Conservation (phyloP, 2,329 filamentous ascomycete genomes). For the Ophiosphaerella korrae region DNA sequence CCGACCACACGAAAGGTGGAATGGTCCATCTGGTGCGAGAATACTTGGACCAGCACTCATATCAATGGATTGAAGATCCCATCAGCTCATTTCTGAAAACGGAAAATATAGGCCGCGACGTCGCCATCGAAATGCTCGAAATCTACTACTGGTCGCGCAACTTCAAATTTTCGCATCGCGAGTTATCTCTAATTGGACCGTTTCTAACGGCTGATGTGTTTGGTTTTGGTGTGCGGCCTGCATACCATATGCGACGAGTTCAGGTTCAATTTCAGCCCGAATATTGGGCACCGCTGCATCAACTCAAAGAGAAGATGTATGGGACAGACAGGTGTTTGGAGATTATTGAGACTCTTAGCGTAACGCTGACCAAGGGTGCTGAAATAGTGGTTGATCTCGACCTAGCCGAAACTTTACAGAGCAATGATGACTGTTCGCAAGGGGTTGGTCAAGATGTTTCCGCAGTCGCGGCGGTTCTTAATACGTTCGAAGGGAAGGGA, state of each 20-base stretch:
- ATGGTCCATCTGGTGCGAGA: conserved; percentile 21
- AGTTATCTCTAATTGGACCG: conserved; percentile 13
- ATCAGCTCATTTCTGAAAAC: conserved; percentile 4
- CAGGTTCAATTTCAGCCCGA: background rate
- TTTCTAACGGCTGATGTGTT: conserved; percentile 19
- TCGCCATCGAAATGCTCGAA: conserved; percentile 22
- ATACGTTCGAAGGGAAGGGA: too few relatives aligned
- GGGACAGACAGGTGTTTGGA: conserved; percentile 7
- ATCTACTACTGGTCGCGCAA: conserved; percentile 24
- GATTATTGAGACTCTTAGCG: conserved; percentile 7
- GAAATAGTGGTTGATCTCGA: conserved; percentile 14
- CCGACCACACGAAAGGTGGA: background rate
- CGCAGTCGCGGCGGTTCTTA: too few relatives aligned
- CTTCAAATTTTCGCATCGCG: conserved; percentile 25
- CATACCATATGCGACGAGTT: conserved; percentile 11
- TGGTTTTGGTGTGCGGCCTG: conserved; percentile 13
- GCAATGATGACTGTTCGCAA: too few relatives aligned
- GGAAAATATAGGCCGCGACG: conserved; percentile 1
- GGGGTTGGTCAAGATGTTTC: too few relatives aligned
- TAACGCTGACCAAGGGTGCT: conserved; percentile 7
- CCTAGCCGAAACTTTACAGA: background rate
- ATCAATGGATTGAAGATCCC: conserved; percentile 26
- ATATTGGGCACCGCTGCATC: too few relatives aligned
- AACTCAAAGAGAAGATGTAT: background rate
- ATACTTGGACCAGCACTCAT: conserved; percentile 11